Conservation (phyloP, 805 yeast genomes). For the Candida coquimbonensis region DNA sequence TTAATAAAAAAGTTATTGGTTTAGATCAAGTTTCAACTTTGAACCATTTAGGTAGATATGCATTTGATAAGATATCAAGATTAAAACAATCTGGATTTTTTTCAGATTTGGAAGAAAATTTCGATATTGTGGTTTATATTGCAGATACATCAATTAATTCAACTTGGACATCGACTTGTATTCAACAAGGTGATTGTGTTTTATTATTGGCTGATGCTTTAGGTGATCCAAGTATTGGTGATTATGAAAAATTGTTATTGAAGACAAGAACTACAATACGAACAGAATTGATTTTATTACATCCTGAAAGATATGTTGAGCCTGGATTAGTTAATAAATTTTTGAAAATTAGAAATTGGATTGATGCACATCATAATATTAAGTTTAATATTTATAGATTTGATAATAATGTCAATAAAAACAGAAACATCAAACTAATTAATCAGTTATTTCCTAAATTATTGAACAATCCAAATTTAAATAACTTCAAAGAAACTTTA, state of each 20-base stretch:
- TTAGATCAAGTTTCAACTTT: slow-evolving; percentile 80
- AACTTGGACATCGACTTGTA: slow-evolving; percentile 87
- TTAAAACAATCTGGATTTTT: slow-evolving; percentile 84
- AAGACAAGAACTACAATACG: slow-evolving; percentile 78
- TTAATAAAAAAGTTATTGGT: slow-evolving; percentile 68
- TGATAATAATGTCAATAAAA: background rate
- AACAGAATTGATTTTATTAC: slow-evolving; percentile 79
- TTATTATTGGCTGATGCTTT: slow-evolving; percentile 80
- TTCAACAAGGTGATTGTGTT: slow-evolving; percentile 94
- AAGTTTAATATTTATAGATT: slow-evolving; percentile 44
- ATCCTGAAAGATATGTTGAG: slow-evolving; percentile 71
- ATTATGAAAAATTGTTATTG: slow-evolving; percentile 70
- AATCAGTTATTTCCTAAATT: slow-evolving; percentile 7
- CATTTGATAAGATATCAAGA: slow-evolving; percentile 83
- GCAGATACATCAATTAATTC: slow-evolving; percentile 82
- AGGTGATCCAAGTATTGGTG: slow-evolving; percentile 69
- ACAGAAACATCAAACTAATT: background rate
- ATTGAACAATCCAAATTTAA: slow-evolving; percentile 11
- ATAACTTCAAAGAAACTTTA: slow-evolving; percentile 19
- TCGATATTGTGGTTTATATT: slow-evolving; percentile 81
- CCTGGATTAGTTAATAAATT: slow-evolving; percentile 84
- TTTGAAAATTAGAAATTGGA: slow-evolving; percentile 85
- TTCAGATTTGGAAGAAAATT: slow-evolving; percentile 84
- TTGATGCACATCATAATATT: slow-evolving; percentile 87
- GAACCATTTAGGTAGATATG: slow-evolving; percentile 80